Percentiles rank a stretch among this genome's conserved stretches.
These are phyloP conservation scores for Hypomontagnella submonticulosa DNA, from an alignment of 495 filamentous ascomycete species.

Conservation along the genomic window DNA sequence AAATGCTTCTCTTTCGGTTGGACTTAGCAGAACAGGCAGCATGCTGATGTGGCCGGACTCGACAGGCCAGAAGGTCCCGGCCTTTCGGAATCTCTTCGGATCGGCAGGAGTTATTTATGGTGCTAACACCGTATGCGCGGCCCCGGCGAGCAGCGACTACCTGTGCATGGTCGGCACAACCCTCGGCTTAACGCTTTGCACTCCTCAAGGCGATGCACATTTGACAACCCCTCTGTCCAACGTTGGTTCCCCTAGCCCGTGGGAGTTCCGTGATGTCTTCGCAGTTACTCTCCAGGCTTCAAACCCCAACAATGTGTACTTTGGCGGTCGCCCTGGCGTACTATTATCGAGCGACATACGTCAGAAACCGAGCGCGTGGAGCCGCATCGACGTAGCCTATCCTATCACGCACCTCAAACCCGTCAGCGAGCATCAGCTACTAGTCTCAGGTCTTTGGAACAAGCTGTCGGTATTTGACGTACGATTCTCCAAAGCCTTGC, in stretches of 20 bases:
- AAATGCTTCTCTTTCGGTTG: no score
- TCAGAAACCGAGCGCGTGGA: constrained; percentile 27
- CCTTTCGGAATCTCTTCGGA: no score
- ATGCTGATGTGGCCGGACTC: no score
- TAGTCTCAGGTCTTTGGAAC: constrained; percentile 52
- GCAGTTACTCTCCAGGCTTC: constrained; percentile 43
- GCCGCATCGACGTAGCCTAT: constrained; percentile 12
- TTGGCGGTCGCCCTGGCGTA: constrained; percentile 51
- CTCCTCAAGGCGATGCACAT: neutral
- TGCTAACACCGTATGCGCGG: constrained; percentile 31
- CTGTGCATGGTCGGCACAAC: constrained; percentile 49
- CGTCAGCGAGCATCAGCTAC: constrained; percentile 47
- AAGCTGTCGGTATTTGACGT: constrained; percentile 55
- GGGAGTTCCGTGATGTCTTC: constrained; percentile 31
- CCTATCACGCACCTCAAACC: constrained; percentile 50
- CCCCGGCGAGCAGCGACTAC: constrained; percentile 30
- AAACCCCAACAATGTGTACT: constrained; percentile 46
- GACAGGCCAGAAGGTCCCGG: no score
- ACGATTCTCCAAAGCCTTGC: constrained; percentile 38
- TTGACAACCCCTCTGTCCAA: neutral
- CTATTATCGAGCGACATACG: constrained; percentile 52
- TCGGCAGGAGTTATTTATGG: no score
- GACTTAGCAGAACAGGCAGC: neutral
- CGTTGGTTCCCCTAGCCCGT: neutral
- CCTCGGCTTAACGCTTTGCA: constrained; percentile 41